These are phyloP conservation scores for Kodamaea sagamina DNA, from an alignment of 805 yeast genomes.

Conservation along the genomic window DNA sequence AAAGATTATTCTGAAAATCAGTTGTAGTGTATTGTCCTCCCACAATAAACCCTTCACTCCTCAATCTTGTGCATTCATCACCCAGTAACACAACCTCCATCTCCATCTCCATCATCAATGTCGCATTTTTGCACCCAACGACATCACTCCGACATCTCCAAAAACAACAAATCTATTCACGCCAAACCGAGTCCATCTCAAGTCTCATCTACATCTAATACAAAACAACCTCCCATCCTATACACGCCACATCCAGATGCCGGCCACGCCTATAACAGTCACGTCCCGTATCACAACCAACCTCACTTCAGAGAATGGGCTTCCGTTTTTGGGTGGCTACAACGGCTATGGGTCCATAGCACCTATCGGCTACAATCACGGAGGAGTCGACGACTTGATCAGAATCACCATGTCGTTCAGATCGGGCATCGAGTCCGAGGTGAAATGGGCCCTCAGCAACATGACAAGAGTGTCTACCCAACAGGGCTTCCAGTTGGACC, in stretches of 20 bases:
- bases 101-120: too few relatives aligned
- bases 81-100: too few relatives aligned
- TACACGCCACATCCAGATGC: neutral
- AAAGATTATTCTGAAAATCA: too few relatives aligned
- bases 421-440: slow-evolving; percentile 64
- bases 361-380: slow-evolving; percentile 31
- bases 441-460: slow-evolving; percentile 68
- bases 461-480: slow-evolving; percentile 44
- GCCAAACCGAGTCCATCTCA: too few relatives aligned
- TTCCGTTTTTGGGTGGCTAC: slow-evolving; percentile 13
- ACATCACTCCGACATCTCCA: too few relatives aligned
- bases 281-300: slow-evolving; percentile 12
- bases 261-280: slow-evolving; percentile 9
- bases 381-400: slow-evolving; percentile 63
- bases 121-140: too few relatives aligned
- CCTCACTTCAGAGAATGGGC: slow-evolving; percentile 8
- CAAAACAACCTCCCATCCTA: neutral
- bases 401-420: slow-evolving; percentile 72
- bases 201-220: neutral
- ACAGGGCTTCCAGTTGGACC: slow-evolving; percentile 34
- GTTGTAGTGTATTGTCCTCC: too few relatives aligned
- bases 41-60: too few relatives aligned
- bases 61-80: too few relatives aligned
- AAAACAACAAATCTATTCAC: too few relatives aligned
- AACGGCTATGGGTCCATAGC: slow-evolving; percentile 18